Base-by-base conservation (phyloP, 768 basidiomycete genomes). In the Cystobasidium onofrii region DNA sequence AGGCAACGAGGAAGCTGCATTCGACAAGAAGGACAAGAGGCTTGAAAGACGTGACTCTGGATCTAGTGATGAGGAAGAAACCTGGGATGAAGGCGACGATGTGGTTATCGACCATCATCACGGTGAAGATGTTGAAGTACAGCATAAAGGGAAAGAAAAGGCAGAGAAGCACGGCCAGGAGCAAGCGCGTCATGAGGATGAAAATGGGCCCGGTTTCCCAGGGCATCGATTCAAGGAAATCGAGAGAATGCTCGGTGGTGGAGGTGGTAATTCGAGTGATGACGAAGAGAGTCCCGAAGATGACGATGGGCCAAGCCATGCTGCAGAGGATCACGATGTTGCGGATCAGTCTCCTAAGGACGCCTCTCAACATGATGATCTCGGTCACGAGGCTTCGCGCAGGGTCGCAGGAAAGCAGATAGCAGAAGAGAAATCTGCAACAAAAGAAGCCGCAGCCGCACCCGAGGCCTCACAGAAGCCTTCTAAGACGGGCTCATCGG, bases 31-130 rank as follows among this genome's bases (percentile, higher is more conserved):
- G 29, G 76, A 76, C 13, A 76, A 76, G 54, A 36, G 65, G 23
- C 73, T 39, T 23, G 77, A 77, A 60, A 70, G 75, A 15, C 69
- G 52, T 25, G 78, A 78, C 27, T 60, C 57, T 17, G 77, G 41
- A n/a, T 57, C 52, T 13, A 65, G 73, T 23, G 72, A 77, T 27
- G 76, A 76, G 17, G 75, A 77, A 18, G 77, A 77, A 1, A 72
- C 67, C 0, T 71, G 75, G 36, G 63, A 74, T 34, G 77, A 73
- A 25, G 77, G 78, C 12, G 52, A 61, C 17, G 65, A 66, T 41
- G 65, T 76, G 6, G 75, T 66, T 29, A 36, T 23, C 34, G 50
- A 55, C 34, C 50, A n/a, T 20, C 36, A 36, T 43, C 27, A 71
- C 31, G 69, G 69, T 31, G 69, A 71, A 23, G 54, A 60, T 31